Evolutionary conservation across 2,329 filamentous ascomycete genomes (phyloP).

Genomic region (Hypoxylon sp.): DNA sequence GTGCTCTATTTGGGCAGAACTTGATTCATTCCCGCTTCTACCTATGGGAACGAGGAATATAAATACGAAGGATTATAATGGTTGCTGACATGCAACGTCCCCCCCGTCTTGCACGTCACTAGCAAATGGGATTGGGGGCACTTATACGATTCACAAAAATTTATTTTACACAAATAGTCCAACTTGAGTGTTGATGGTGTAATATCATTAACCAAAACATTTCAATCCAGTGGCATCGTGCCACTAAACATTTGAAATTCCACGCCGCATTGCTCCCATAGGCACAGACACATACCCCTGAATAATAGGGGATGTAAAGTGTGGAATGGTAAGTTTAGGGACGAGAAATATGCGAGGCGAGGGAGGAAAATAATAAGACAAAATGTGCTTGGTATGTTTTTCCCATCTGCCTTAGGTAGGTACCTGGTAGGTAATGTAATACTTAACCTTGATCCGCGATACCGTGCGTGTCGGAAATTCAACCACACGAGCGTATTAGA

Average conservation of each 20-base stretch:
- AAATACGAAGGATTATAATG: slow-evolving; percentile 2
- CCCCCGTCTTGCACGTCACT: too few species aligned
- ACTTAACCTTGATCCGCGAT: not conserved
- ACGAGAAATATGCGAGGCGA: slow-evolving; percentile 1
- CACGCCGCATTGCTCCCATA: not conserved
- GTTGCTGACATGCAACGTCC: not conserved
- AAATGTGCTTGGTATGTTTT: not conserved
- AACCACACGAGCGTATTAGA: slow-evolving; percentile 13
- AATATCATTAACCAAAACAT: too few species aligned
- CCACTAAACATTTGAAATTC: slow-evolving; percentile 16
- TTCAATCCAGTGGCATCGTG: too few species aligned
- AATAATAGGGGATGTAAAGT: not conserved
- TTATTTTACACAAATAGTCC: too few species aligned
- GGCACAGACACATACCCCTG: slow-evolving; percentile 5
- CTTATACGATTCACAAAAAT: too few species aligned
- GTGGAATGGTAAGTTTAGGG: slow-evolving; percentile 1
- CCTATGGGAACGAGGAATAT: not conserved
- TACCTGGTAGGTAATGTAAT: too few species aligned
- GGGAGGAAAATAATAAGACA: slow-evolving; percentile 7
- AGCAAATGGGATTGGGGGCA: not conserved
- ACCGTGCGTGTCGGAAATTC: slow-evolving; percentile 20
- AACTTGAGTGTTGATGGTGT: too few species aligned
- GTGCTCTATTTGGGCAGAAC: too few species aligned
- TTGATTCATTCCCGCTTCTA: not conserved
- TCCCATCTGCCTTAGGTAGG: not conserved